Conservation (phyloP, 768 basidiomycete genomes). For the Pulveroboletus frians region DNA sequence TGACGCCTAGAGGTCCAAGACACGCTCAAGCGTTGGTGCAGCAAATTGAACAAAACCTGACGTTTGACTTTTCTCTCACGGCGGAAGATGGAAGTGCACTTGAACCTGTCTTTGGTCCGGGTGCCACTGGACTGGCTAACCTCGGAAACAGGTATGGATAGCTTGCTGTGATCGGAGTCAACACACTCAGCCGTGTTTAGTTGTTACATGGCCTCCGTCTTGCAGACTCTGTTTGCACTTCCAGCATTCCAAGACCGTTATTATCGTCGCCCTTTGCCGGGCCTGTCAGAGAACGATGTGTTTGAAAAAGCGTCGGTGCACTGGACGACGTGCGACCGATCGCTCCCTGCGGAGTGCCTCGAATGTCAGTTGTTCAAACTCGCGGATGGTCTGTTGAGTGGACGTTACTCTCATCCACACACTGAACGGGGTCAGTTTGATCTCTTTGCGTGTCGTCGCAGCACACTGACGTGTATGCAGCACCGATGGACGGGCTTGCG, state of each 20-base stretch:
- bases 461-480: constrained; percentile 12
- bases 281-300: constrained; percentile 6
- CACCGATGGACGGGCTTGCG: constrained; percentile 30
- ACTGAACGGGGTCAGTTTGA: constrained; percentile 23
- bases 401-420: constrained; percentile 76
- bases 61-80: constrained; percentile 89
- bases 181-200: constrained; percentile 33
- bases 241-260: constrained; percentile 74
- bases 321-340: constrained; percentile 53
- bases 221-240: constrained; percentile 83
- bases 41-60: constrained; percentile 97
- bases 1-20: neutral
- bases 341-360: constrained; percentile 78
- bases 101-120: constrained; percentile 83
- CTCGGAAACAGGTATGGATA: constrained; percentile 75
- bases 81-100: constrained; percentile 83
- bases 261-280: constrained; percentile 26
- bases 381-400: constrained; percentile 87
- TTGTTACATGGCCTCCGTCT: constrained; percentile 95
- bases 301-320: constrained; percentile 43
- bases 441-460: constrained; percentile 5
- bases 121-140: constrained; percentile 85
- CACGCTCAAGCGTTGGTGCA: constrained; percentile 19
- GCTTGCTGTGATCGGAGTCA: neutral
- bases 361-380: constrained; percentile 94